phyloP scores from a whole-genome alignment of 2,329 filamentous ascomycete species.

The Chaetomiaceae sp. region DNA sequence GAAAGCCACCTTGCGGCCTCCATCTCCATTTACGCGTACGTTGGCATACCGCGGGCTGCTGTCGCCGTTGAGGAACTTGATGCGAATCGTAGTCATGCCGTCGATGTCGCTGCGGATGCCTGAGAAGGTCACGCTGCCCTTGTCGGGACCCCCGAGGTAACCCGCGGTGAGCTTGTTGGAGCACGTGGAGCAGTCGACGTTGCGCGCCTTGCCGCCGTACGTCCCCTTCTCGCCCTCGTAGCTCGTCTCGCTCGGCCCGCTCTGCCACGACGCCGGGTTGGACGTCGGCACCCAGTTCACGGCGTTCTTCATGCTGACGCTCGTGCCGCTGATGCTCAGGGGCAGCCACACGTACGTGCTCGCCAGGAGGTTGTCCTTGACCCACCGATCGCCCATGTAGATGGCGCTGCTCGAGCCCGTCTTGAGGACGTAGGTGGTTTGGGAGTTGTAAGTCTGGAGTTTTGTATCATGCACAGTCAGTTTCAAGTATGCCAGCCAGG shows the following conservation, averaged over 20 bases:
- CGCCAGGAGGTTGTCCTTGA: constrained; percentile 49
- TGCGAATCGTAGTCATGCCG: constrained; percentile 46
- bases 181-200: constrained; percentile 47
- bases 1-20: constrained; percentile 47
- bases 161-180: constrained; percentile 47
- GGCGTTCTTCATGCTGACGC: constrained; percentile 45
- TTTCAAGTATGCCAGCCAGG: too few relatives aligned
- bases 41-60: constrained; percentile 46
- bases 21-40: constrained; percentile 51
- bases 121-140: constrained; percentile 44
- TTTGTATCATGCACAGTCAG: not conserved
- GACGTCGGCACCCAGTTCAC: constrained; percentile 5
- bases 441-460: constrained; percentile 55
- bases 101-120: constrained; percentile 40
- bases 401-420: constrained; percentile 35
- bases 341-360: constrained; percentile 64
- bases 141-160: constrained; percentile 47
- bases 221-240: constrained; percentile 49
- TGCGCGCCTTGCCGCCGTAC: constrained; percentile 41
- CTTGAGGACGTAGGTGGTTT: constrained; percentile 56
- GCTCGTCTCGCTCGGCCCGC: constrained; percentile 34
- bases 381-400: constrained; percentile 66
- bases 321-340: constrained; percentile 47
- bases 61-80: constrained; percentile 55
- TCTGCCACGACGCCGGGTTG: constrained; percentile 50